phyloP scores from a whole-genome alignment of 1,139 yeast species.

The Saccharomycopsis phalli region DNA sequence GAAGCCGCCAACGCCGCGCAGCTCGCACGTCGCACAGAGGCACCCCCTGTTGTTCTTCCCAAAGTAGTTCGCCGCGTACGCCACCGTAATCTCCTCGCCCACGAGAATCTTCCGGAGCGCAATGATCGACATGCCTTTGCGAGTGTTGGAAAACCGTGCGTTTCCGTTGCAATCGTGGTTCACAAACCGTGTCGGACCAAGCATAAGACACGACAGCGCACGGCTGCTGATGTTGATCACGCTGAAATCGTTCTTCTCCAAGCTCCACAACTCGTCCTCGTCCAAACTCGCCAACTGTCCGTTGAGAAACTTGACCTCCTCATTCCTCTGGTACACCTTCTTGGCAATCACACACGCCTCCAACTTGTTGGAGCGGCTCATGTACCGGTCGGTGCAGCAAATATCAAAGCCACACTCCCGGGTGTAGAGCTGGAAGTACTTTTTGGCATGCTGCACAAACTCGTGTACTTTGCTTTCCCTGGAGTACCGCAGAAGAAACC shows the following conservation, averaged over 20 bases:
- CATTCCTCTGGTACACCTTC: slow-evolving; percentile 26
- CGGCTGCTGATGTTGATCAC: slow-evolving; percentile 31
- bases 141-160: slow-evolving; percentile 29
- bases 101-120: slow-evolving; percentile 29
- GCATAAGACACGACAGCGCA: slow-evolving; percentile 32
- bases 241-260: slow-evolving; percentile 32
- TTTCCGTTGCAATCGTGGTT: slow-evolving; percentile 40
- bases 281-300: slow-evolving; percentile 33
- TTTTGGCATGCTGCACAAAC: slow-evolving; percentile 31
- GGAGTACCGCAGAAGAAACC: slow-evolving; percentile 25
- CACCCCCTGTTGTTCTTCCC: slow-evolving; percentile 36
- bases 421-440: slow-evolving; percentile 31
- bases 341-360: slow-evolving; percentile 38
- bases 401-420: slow-evolving; percentile 35
- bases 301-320: slow-evolving; percentile 29
- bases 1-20: slow-evolving; percentile 24
- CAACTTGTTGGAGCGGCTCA: slow-evolving; percentile 22
- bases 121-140: slow-evolving; percentile 28
- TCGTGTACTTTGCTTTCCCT: slow-evolving; percentile 23
- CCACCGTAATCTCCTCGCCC: slow-evolving; percentile 41
- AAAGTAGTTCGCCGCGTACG: slow-evolving; percentile 35
- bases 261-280: slow-evolving; percentile 28
- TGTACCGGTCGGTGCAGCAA: slow-evolving; percentile 36
- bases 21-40: slow-evolving; percentile 37
- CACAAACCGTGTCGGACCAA: slow-evolving; percentile 41